Evolutionary conservation across 2,329 filamentous ascomycete genomes (phyloP).

Genomic region (Allantophomopsis cytisporea): DNA sequence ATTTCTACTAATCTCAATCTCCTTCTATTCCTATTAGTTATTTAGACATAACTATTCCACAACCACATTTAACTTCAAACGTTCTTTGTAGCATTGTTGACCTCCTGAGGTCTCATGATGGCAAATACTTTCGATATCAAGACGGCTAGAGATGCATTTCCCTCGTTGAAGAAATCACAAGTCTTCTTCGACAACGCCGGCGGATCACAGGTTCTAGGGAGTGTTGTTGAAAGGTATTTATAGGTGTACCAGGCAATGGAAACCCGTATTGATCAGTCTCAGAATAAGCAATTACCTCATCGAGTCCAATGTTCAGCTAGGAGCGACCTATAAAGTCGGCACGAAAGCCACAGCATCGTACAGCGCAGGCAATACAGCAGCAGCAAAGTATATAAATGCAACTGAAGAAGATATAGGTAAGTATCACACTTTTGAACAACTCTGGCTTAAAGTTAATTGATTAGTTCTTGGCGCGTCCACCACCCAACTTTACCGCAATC

Average conservation of each 20-base stretch:
- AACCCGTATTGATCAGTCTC: conserved; percentile 1
- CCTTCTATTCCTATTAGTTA: too few relatives aligned
- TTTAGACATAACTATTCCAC: too few relatives aligned
- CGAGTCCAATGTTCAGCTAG: conserved; percentile 62
- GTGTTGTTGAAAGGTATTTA: conserved; percentile 50
- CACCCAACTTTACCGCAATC: conserved; percentile 64
- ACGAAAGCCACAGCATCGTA: conserved; percentile 46
- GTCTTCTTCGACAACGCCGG: conserved; percentile 71
- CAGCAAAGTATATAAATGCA: conserved; percentile 60
- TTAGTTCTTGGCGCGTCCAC: conserved; percentile 59
- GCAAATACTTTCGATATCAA: conserved; percentile 35
- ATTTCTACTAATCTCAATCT: too few relatives aligned
- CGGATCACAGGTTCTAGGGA: conserved; percentile 55
- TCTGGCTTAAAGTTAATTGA: conserved; percentile 2
- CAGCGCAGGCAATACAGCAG: conserved; percentile 44
- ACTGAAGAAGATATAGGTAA: conserved; percentile 48
- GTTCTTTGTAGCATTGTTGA: too few relatives aligned
- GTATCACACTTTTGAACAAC: neutral
- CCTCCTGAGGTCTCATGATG: conserved; percentile 9
- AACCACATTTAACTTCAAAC: too few relatives aligned
- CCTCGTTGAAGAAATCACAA: conserved; percentile 51
- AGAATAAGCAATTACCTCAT: conserved; percentile 54
- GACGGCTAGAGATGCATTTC: conserved; percentile 46
- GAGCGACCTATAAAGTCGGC: conserved; percentile 52
- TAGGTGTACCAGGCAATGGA: neutral